These are phyloP conservation scores for Crepidotus variabilis DNA, from an alignment of 768 basidiomycete genomes.

Conservation along the genomic window DNA sequence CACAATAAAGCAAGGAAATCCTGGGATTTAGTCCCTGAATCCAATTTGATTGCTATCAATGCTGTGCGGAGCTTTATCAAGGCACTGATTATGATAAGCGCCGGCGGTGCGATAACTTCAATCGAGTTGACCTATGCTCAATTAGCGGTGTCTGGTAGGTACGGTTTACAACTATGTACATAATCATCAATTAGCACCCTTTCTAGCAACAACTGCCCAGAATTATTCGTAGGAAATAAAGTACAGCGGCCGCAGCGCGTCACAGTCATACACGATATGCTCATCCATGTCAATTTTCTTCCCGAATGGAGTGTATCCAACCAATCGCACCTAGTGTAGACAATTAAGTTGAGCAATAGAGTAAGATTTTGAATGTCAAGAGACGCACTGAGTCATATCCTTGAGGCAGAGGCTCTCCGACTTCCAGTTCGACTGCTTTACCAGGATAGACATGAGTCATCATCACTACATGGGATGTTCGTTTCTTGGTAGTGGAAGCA, in stretches of 20 bases:
- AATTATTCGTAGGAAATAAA: conserved; percentile 16
- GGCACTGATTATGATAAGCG: not conserved
- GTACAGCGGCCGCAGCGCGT: conserved; percentile 17
- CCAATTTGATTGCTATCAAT: not conserved
- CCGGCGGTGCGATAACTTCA: not conserved
- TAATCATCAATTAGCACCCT: no score
- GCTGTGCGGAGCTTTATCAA: not conserved
- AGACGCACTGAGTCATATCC: conserved; percentile 13
- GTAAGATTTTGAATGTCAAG: not conserved
- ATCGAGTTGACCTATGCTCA: not conserved
- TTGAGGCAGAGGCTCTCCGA: conserved; percentile 3
- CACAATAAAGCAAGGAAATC: not conserved
- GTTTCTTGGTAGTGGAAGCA: conserved; percentile 1
- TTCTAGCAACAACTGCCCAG: no score
- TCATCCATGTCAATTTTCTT: conserved; percentile 13
- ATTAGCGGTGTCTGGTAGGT: no score
- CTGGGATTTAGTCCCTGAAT: not conserved
- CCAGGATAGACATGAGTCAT: conserved; percentile 12
- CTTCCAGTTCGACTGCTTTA: conserved; percentile 7
- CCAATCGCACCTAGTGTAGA: conserved; percentile 10
- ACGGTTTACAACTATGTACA: no score
- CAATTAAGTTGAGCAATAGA: not conserved
- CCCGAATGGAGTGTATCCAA: conserved; percentile 2
- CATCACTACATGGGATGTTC: conserved; percentile 10
- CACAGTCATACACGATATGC: conserved; percentile 12